Evolutionary conservation across 2,329 filamentous ascomycete species (phyloP).

Genomic region (Mycosphaerella sp.): DNA sequence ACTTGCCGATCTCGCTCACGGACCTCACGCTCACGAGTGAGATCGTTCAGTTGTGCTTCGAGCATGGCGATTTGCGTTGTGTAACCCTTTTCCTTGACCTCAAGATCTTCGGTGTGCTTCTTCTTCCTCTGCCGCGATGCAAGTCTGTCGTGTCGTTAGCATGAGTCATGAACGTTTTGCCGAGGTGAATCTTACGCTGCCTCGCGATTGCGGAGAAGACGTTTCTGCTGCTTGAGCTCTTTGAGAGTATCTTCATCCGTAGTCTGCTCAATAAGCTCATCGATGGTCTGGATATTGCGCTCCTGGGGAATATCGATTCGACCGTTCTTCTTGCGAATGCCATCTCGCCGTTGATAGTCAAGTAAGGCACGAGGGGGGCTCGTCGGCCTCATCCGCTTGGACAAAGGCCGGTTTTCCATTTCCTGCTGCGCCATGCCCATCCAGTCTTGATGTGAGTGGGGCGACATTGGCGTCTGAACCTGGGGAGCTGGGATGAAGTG

Average conservation of each 20-base stretch:
- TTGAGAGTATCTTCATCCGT: slow-evolving; percentile 91
- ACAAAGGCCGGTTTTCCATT: slow-evolving; percentile 44
- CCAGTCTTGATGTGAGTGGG: slow-evolving; percentile 56
- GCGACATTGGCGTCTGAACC: slow-evolving; percentile 54
- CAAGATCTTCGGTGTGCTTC: slow-evolving; percentile 91
- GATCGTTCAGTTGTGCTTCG: slow-evolving; percentile 66
- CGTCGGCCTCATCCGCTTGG: slow-evolving; percentile 56
- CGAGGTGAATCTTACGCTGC: slow-evolving; percentile 65
- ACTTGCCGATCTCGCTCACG: slow-evolving; percentile 30
- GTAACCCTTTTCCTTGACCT: slow-evolving; percentile 93
- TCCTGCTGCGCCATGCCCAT: slow-evolving; percentile 47
- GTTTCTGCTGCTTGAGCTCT: slow-evolving; percentile 97
- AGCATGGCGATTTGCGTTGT: slow-evolving; percentile 68
- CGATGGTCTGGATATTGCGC: slow-evolving; percentile 89
- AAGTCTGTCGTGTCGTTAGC: slow-evolving; percentile 53
- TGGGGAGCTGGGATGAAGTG: slow-evolving; percentile 45
- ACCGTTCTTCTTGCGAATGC: slow-evolving; percentile 98
- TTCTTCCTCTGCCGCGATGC: slow-evolving; percentile 98
- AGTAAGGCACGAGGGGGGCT: slow-evolving; percentile 52
- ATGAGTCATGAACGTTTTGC: slow-evolving; percentile 2
- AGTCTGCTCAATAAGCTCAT: slow-evolving; percentile 80
- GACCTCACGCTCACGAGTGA: slow-evolving; percentile 50
- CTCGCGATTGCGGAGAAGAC: slow-evolving; percentile 87
- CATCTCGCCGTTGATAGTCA: slow-evolving; percentile 60
- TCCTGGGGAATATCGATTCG: slow-evolving; percentile 95